phyloP scores from a whole-genome alignment of 352 stramenopile species.

The Phytophthora boehmeriae region DNA sequence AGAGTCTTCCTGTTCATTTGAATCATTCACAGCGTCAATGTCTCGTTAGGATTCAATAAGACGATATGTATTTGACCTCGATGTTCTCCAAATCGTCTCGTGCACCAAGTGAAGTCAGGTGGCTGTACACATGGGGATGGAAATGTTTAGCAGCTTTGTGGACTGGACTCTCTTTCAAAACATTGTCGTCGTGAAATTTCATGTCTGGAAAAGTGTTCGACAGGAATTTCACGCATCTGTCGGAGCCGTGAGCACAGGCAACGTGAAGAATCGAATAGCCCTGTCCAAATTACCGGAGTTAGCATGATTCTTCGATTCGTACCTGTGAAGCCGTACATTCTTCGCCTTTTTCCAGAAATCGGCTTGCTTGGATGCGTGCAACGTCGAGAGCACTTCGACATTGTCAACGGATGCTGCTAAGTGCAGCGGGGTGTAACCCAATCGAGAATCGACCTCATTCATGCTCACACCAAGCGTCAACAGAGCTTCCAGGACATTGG shows the following conservation, averaged over 20 bases:
- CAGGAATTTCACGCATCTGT: constrained; percentile 59
- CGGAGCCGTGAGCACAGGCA: constrained; percentile 47
- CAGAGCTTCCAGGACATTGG: constrained; percentile 50
- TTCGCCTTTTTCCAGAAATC: constrained; percentile 54
- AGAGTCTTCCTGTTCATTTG: constrained; percentile 36
- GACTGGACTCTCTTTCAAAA: constrained; percentile 58
- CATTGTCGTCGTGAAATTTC: constrained; percentile 37
- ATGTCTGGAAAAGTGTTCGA: constrained; percentile 38
- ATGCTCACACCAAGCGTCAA: constrained; percentile 50
- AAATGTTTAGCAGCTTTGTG: constrained; percentile 66
- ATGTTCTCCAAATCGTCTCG: constrained; percentile 62
- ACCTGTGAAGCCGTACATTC: constrained; percentile 38
- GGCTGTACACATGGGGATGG: constrained; percentile 47
- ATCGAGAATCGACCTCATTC: constrained; percentile 42
- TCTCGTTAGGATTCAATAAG: background rate
- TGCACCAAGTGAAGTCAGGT: constrained; percentile 39
- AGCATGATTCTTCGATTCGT: background rate
- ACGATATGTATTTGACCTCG: constrained; percentile 36
- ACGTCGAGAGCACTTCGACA: constrained; percentile 48
- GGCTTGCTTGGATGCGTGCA: constrained; percentile 44
- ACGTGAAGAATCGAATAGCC: constrained; percentile 67
- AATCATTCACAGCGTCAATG: background rate
- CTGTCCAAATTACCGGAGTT: constrained; percentile 19
- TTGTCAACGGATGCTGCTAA: constrained; percentile 62
- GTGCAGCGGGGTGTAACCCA: constrained; percentile 70